Evolutionary conservation across 1,284 basidiomycete genomes (phyloP), one percentile per base, ranked within the genome.

Genomic region (Leccinum griseonigrum): DNA sequence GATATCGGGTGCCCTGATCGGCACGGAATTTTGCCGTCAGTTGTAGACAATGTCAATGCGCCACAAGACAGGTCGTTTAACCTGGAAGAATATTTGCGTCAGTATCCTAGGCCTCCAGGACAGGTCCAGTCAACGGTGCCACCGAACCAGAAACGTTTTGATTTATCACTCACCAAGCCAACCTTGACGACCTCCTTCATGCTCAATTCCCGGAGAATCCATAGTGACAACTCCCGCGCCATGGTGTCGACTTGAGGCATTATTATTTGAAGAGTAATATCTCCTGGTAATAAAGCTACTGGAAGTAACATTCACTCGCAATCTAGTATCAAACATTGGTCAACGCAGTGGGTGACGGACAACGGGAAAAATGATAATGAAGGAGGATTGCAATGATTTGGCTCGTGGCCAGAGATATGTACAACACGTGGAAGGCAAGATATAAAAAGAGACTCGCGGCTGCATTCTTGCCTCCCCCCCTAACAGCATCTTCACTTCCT

Each of bases 61-160:
- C 94, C 94, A 95, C 3, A 95, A 75, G 0, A 83, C 84, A 3
- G 91, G 90, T 63, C 87, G 81, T 57, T 87, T 85, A 1, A 94
- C 90, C 84, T 89, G 67, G n/a, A 22, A 26, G 48, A 1, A 32
- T 4, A 48, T 48, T 40, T 55, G 6, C 3, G 22, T 73, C 40
- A 71, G 64, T 46, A n/a, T 16, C 6, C 31, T 3, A 3, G 58
- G 38, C 31, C 60, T 53, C 22, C 56, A 57, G 31, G 62, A 54
- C 4, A 43, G 28, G 18, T 26, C 32, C 14, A n/a, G 3, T 43
- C 7, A 16, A 59, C 14, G 5, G 8, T 53, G 38, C 28, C 46
- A 13, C 34, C 32, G 51, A 38, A 38, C 11, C 1, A 22, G 13
- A 32, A 48, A 29, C 4, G 14, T 31, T 13, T 11, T 2, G 36